Conservation (phyloP, 768 basidiomycete genomes). For the Tricholoma saponaceum region DNA sequence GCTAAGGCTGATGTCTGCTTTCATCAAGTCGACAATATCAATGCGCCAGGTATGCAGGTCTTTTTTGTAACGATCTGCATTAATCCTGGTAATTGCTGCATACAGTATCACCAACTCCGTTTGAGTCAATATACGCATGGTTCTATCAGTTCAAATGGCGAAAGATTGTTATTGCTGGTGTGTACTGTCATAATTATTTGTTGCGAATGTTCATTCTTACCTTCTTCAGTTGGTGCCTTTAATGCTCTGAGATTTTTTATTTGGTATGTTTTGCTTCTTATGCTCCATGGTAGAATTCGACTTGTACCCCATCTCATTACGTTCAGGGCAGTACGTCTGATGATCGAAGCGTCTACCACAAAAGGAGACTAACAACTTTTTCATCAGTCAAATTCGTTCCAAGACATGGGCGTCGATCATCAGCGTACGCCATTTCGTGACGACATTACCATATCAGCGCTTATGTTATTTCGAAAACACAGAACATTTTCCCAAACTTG, state of each 20-base stretch:
- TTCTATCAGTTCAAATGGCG: conserved; percentile 39
- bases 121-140: conserved; percentile 27
- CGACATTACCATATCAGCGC: neutral
- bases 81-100: neutral
- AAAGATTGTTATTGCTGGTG: conserved; percentile 36
- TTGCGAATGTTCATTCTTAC: neutral
- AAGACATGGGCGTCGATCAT: conserved; percentile 32
- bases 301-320: neutral
- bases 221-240: conserved; percentile 30
- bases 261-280: conserved; percentile 24
- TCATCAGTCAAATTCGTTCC: conserved; percentile 28
- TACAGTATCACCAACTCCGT: conserved; percentile 15
- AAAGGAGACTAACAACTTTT: neutral
- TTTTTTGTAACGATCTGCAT: neutral
- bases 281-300: neutral
- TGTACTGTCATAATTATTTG: conserved; percentile 6
- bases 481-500: conserved; percentile 26
- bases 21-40: neutral
- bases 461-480: neutral
- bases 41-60: neutral
- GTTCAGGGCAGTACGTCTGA: conserved; percentile 21
- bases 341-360: neutral
- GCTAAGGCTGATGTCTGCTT: neutral
- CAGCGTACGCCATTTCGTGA: conserved; percentile 13
- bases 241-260: conserved; percentile 35